Base-by-base conservation (phyloP, 2,329 filamentous ascomycete genomes). In the Ophiosphaerella narmari region DNA sequence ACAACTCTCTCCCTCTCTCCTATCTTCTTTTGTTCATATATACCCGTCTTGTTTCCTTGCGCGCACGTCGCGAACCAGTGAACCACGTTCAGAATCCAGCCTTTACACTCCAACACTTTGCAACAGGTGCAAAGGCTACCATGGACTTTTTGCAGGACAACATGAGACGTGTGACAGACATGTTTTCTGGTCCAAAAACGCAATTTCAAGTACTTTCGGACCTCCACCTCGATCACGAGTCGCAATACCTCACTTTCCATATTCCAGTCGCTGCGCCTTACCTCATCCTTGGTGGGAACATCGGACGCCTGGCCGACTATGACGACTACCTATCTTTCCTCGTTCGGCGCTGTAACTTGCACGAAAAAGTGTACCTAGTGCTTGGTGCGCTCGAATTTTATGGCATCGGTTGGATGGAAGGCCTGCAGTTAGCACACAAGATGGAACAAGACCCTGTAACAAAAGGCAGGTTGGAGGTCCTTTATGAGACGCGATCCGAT, bases 401-500 rank as follows among this genome's bases (percentile, higher is more conserved):
- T n/a, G 63, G 66, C 4, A 43, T 67, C 1, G 42, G 36, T 3
- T 59, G 64, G 49, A 55, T 55, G 48, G 60, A 63, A 14, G 65
- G 64, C 7, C 38, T 70, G 9, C 59, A 65, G 39, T 44, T 67
- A 2, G 66, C 66, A 12, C 57, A 53, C 32, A 55, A 56, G 29
- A 55, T 71, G 56, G 60, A 70, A 44, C 54, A 62, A 38, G 66
- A 71, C n/a, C 54, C 57, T 1, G 48, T 43, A 2, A 59, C 62
- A 3, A 62, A 57, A 23, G 72, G 71, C 0, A 75, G 69, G 31
- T 44, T 83, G 9, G 64, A 76, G 4, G 57, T 84, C 4, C 60
- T 84, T 8, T 66, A 83, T 54, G 71, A 73, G 14, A 66, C 66
- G 14, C 59, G 74, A 6, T 77, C 73, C 54, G 75, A 79, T 39